Base-by-base conservation (phyloP, 1,284 basidiomycete species). In the Pascua sp. region DNA sequence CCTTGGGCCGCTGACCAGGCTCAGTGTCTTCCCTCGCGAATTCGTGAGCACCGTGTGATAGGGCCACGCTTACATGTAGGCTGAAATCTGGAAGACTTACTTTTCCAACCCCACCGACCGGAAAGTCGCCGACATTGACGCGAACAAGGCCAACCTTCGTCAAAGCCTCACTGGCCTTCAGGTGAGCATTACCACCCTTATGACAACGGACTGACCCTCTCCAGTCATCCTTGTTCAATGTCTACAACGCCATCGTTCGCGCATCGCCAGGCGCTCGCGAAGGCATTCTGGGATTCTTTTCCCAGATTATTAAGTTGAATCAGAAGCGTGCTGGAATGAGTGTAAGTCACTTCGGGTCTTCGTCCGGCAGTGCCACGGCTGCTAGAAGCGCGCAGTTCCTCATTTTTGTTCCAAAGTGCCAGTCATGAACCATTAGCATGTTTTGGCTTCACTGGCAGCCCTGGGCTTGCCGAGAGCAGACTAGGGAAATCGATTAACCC, bases 161-260 rank as follows among this genome's bases (percentile, higher is more conserved):
- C 85, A 86, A 15, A 91, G 90, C 0, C 75, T 94, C 50, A 87
- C 87, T 68, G 87, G 83, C 50, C 75, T 95, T 13, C 92, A 94
- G 81, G 89, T 89, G 49, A 56, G 71, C 58, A 10, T n/a, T n/a
- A n/a, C 10, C 38, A 15, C 45, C 45, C 42, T 7, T 0, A 2
- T 40, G 24, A 32, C 18, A 8, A 38, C 10, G 2, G 53, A 54
- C 47, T 37, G 42, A 38, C 47, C 24, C 50, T 42, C 15, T 8
- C 2, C 50, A 69, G 62, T 46, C 62, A 7, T 66, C 78, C 5
- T 80, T 98, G 47, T 98, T 96, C 79, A 85, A 87, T 72, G 85
- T 96, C 51, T 91, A 94, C 77, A 93, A 97, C 69, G 80, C 86
- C 2, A 81, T 98, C 18, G 88, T 98, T 15, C 85, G 95, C 37